These are phyloP conservation scores for Blastomyces parvus DNA, from an alignment of 2,329 filamentous ascomycete genomes.

Conservation along the genomic window DNA sequence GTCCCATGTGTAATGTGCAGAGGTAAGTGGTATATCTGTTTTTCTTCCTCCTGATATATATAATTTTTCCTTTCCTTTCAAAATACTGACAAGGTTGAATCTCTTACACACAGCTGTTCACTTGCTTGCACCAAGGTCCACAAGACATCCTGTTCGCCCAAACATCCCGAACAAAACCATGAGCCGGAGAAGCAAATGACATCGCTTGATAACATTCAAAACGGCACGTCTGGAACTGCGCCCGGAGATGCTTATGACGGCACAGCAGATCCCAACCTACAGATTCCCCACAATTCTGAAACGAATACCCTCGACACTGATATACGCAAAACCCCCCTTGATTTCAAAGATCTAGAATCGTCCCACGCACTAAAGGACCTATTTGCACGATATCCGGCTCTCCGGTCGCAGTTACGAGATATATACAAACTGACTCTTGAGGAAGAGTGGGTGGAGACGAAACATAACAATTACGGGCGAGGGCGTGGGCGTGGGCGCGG, in stretches of 20 bases:
- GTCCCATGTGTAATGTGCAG: slow-evolving; percentile 21
- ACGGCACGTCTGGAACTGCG: background rate
- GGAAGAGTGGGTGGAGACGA: slow-evolving; percentile 33
- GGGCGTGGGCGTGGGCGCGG: slow-evolving; percentile 21
- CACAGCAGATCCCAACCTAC: background rate
- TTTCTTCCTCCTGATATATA: background rate
- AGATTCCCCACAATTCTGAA: background rate
- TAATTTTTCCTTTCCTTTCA: slow-evolving; percentile 3
- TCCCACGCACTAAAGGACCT: slow-evolving; percentile 31
- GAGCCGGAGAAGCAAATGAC: slow-evolving; percentile 10
- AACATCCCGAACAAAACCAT: slow-evolving; percentile 10
- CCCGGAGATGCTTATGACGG: background rate
- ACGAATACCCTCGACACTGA: background rate
- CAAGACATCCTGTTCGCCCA: slow-evolving; percentile 34
- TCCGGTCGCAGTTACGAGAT: slow-evolving; percentile 33
- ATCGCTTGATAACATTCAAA: background rate
- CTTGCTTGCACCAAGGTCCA: slow-evolving; percentile 38
- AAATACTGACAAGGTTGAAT: background rate
- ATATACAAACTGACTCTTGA: slow-evolving; percentile 35
- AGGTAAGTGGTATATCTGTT: slow-evolving; percentile 20
- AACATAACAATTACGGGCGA: slow-evolving; percentile 18
- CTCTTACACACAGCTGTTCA: slow-evolving; percentile 34
- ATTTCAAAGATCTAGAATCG: slow-evolving; percentile 17
- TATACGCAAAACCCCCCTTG: background rate
- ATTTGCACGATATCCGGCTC: slow-evolving; percentile 30